Evolutionary conservation across 495 filamentous ascomycete genomes (phyloP).

Genomic region (Penicillium nucicola): DNA sequence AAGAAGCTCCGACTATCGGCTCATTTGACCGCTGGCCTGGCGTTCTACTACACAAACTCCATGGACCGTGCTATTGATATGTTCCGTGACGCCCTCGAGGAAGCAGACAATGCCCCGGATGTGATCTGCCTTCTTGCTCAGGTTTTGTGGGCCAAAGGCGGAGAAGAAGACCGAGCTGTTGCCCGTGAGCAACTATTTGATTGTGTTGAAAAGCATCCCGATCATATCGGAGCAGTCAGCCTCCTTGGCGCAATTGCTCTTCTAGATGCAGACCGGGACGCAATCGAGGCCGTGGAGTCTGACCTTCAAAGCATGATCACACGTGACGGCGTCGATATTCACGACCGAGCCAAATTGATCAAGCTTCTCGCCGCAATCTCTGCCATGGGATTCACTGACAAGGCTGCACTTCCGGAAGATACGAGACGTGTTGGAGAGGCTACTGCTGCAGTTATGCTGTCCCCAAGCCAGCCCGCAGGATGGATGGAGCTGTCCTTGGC

Average conservation of each 20-base stretch:
- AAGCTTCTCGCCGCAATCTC: slow-evolving; percentile 57
- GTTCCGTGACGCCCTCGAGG: slow-evolving; percentile 78
- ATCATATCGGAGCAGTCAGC: slow-evolving; percentile 72
- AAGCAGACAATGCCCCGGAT: slow-evolving; percentile 75
- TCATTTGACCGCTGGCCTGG: slow-evolving; percentile 81
- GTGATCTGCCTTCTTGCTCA: slow-evolving; percentile 85
- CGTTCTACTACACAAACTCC: slow-evolving; percentile 64
- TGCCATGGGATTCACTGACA: slow-evolving; percentile 33
- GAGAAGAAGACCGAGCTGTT: slow-evolving; percentile 65
- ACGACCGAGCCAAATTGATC: slow-evolving; percentile 51
- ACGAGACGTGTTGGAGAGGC: slow-evolving; percentile 51
- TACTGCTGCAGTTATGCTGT: slow-evolving; percentile 69
- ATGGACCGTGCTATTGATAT: slow-evolving; percentile 67
- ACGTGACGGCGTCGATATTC: slow-evolving; percentile 48
- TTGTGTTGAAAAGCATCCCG: slow-evolving; percentile 64
- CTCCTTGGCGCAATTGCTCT: slow-evolving; percentile 80
- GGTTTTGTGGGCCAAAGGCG: slow-evolving; percentile 87
- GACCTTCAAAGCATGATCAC: slow-evolving; percentile 72
- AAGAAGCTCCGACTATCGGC: slow-evolving; percentile 72
- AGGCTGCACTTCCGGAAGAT: slow-evolving; percentile 32
- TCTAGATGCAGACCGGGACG: slow-evolving; percentile 73
- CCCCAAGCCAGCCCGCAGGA: slow-evolving; percentile 68
- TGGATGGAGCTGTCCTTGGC: slow-evolving; percentile 71
- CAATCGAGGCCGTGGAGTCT: slow-evolving; percentile 72
- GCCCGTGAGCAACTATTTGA: slow-evolving; percentile 80